Evolutionary conservation across 2,329 filamentous ascomycete species (phyloP), one percentile per base, ranked within the genome.

Genomic region (Sclerotinia borealis): DNA sequence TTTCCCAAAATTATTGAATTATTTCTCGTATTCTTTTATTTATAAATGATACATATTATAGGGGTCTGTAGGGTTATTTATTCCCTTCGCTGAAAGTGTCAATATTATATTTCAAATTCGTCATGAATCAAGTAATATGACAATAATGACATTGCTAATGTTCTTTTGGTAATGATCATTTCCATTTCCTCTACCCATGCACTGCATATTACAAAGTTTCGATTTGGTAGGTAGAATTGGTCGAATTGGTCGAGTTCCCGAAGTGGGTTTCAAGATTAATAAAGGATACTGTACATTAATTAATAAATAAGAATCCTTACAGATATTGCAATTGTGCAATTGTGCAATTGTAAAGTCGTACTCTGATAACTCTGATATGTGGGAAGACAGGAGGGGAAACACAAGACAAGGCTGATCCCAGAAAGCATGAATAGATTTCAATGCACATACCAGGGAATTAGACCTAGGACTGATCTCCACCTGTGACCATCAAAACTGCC

Each of bases 351-450:
- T n/a, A n/a, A n/a, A n/a, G n/a, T n/a, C n/a, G n/a, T n/a, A n/a
- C n/a, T n/a, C n/a, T n/a, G n/a, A n/a, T n/a, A n/a, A 59, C 31
- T 27, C n/a, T 37, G 22, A 50, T 50, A 59, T 59, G 56, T 59
- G 45, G 22, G 56, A 49, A 37, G 56, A 59, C 56, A 37, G 41
- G 29, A 50, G 34, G 31, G 45, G 56, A 49, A 59, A 50, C 19
- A 36, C 31, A 37, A 37, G 56, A 34, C 60, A 62, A 62, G 60
- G 60, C 60, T 62, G 60, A 62, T 62, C 60, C 60, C 25, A 58
- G 60, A 29, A 29, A 58, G 22, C 25, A 58, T 48, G 50, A 62
- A 62, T 62, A 31, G 29, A 54, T 61, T 55, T 49, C 34, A 62
- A 62, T 62, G 60, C 60, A 62, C 52, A 37, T 39, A 51, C 31